Percentiles rank a stretch among this genome's conserved stretches.
phyloP scores from a whole-genome alignment of 1,284 basidiomycete genomes.

The Melampsora larici-populina region DNA sequence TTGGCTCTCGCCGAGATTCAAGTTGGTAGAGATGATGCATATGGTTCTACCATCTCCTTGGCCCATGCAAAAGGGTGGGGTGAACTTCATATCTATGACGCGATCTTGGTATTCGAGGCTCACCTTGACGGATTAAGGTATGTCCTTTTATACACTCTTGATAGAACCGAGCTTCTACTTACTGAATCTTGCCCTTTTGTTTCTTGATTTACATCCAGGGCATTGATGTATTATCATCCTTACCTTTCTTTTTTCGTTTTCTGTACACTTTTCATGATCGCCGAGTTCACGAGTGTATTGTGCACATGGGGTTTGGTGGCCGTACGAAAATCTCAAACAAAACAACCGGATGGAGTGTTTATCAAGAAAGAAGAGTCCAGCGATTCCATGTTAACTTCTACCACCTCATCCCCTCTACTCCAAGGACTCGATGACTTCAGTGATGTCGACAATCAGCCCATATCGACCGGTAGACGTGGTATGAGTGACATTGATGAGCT shows the following conservation, averaged over 20 bases:
- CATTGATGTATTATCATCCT: constrained; percentile 38
- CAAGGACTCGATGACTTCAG: neutral
- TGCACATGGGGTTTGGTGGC: constrained; percentile 18
- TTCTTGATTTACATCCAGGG: constrained; percentile 11
- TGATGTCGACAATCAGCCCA: no score
- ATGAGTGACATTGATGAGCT: constrained; percentile 6
- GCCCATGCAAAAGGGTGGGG: constrained; percentile 25
- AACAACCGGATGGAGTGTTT: neutral
- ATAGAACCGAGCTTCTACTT: no score
- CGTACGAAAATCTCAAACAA: neutral
- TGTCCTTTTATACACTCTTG: neutral
- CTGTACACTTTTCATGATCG: constrained; percentile 33
- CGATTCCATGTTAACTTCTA: neutral
- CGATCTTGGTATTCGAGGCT: constrained; percentile 32
- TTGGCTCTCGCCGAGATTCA: constrained; percentile 14
- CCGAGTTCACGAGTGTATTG: constrained; percentile 26
- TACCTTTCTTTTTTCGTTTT: constrained; percentile 37
- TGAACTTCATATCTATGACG: constrained; percentile 39
- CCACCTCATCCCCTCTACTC: neutral
- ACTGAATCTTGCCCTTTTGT: neutral
- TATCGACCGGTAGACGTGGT: neutral
- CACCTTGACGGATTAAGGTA: constrained; percentile 36
- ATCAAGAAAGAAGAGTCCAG: neutral
- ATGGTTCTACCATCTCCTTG: constrained; percentile 4
- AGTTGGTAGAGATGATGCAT: constrained; percentile 33